Evolutionary conservation across 805 yeast genomes (phyloP), one percentile per base, ranked within the genome.

Genomic region (Candida berthetii): DNA sequence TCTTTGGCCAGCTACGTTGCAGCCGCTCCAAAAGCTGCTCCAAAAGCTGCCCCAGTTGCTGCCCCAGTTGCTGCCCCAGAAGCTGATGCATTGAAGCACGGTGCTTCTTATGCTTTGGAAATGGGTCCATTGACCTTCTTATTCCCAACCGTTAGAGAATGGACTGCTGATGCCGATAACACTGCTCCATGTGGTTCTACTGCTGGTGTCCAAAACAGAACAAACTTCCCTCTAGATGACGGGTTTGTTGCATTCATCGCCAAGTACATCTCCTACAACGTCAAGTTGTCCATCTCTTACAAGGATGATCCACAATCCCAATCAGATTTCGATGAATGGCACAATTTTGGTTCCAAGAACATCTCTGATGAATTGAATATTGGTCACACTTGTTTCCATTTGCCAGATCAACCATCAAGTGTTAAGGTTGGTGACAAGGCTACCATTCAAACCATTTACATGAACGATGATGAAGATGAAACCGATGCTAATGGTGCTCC

Each of bases 241-340:
- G 76, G 75, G 36, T 70, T 70, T 39, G 63, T 70, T 40, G 68
- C 75, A 13, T 57, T 70, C 42, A 69, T 70, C 37, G 71, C 74
- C 37, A 66, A 69, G 51, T 62, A 68, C 39, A 45, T 55, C 43
- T 52, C 66, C 3, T 69, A 71, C 66, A 54, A 60, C 34, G 57
- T 70, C 22, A 57, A 65, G 36, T 54, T 70, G 36, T 60, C 63
- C 39, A 68, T 70, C 48, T 64, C 72, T 24, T 68, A 69, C 58
- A 57, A 61, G 37, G 37, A 40, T 29, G 49, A 70, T 47, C 74
- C 76, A 44, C 59, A 58, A 10, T 42, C 61, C 6, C 64, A 67
- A 48, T 56, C 55, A 37, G 71, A 69, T 42, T 70, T 70, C 46
- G 62, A 63, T 24, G 65, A 60, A 38, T 62, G 64, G 62, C 65